These are phyloP conservation scores for Boletus rubescentipes DNA, from an alignment of 768 basidiomycete genomes.

Conservation along the genomic window DNA sequence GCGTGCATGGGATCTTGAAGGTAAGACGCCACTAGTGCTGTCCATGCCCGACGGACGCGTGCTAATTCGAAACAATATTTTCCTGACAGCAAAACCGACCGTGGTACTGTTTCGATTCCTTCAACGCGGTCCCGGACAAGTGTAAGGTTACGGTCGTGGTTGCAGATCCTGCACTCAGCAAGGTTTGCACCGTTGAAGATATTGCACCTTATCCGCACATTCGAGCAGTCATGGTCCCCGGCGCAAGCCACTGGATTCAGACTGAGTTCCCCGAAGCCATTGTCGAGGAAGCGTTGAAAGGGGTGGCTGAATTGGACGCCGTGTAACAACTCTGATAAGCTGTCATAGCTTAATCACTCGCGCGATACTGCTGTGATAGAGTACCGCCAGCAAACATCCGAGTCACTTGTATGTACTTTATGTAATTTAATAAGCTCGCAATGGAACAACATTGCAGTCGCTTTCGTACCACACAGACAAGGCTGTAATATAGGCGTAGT, in stretches of 20 bases:
- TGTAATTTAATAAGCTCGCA: no score
- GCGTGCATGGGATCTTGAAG: background rate
- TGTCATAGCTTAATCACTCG: no score
- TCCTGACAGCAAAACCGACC: conserved; percentile 10
- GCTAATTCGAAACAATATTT: background rate
- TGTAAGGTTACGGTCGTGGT: conserved; percentile 19
- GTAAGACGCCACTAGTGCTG: no score
- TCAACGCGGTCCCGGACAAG: conserved; percentile 5
- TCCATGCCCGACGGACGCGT: background rate
- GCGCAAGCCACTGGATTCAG: conserved; percentile 28
- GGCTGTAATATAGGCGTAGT: no score
- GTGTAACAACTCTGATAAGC: background rate
- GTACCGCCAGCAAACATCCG: no score
- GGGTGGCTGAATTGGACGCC: conserved; percentile 9
- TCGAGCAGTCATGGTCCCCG: conserved; percentile 8
- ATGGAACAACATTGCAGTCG: no score
- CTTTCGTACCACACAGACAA: no score
- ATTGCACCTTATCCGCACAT: conserved; percentile 16
- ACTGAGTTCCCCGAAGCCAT: conserved; percentile 24
- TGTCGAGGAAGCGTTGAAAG: conserved; percentile 15
- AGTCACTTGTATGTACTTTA: no score
- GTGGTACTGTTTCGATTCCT: conserved; percentile 16
- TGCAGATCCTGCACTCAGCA: conserved; percentile 16
- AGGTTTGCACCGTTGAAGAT: background rate
- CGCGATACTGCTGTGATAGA: no score